Evolutionary conservation across 2,329 filamentous ascomycete species (phyloP), one percentile per base, ranked within the genome.

Genomic region (Purpureocillium takamizusanense): DNA sequence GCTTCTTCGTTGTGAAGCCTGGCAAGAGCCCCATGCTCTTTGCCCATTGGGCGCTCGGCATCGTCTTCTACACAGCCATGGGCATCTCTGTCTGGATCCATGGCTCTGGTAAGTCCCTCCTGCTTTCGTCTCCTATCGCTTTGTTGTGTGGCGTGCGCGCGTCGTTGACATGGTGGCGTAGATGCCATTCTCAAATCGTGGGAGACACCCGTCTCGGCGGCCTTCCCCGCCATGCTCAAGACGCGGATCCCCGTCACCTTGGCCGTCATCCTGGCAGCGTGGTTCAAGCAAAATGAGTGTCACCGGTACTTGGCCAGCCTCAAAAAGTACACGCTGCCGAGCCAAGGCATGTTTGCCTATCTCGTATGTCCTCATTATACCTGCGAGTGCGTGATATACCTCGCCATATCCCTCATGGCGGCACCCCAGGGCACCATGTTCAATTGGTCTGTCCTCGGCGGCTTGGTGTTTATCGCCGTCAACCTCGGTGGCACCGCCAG

Each of bases 291-390:
- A 57, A 76, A 90, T 58, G 70, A 76, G 47, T 85, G 81, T 52
- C 86, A 90, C 55, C 63, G 63, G 39, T 70, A 89, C 50, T 72
- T 92, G 15, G 77, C 80, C 31, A 72, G 74, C 30, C 63, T 92
- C 42, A 76, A 78, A 55, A 90, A 88, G 54, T 97, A 98, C 61
- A 84, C 83, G 10, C 69, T 97, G 17, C 90, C 90, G 0, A 66
- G 72, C 3, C 72, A 83, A 42, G 80, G 81, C 3, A 63, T 83
- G 41, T 98, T 97, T 59, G 67, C 68, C 33, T 67, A 70, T 41
- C 60, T 94, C 16, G 63, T 95, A 30, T 94, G 85, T 50, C 88
- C 92, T 14, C 92, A 98, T 62, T 98, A 97, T 60, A 84, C 84
- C 4, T 86, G 83, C 52, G 92, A 97, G 63, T 89, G 86, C 54